Conservation (phyloP, 768 basidiomycete genomes). For the Leccinum boreale region DNA sequence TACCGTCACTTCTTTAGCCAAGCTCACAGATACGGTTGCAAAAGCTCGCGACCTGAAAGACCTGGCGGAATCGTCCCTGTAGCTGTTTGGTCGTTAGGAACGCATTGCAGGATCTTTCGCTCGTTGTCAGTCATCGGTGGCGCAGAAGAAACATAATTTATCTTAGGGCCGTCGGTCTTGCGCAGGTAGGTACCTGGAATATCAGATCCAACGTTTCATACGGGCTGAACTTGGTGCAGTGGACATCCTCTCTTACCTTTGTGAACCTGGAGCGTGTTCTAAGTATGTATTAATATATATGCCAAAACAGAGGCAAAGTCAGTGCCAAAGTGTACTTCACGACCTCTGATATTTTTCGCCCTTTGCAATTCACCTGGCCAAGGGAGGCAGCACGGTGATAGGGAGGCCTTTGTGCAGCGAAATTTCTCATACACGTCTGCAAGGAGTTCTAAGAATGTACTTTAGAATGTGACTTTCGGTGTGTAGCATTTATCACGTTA, state of each 20-base stretch:
- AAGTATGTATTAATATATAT: background rate
- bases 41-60: constrained; percentile 17
- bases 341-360: background rate
- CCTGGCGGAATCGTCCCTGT: constrained; percentile 12
- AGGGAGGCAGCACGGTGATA: background rate
- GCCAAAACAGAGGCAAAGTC: background rate
- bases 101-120: background rate
- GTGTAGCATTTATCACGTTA: background rate
- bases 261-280: background rate
- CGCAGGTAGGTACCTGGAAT: background rate
- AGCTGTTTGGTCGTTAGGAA: background rate
- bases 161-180: background rate
- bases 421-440: background rate
- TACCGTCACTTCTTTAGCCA: constrained; percentile 20
- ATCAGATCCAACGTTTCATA: background rate
- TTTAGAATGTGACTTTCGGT: background rate
- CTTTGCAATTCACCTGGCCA: background rate
- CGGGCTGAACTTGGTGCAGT: background rate
- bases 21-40: constrained; percentile 17
- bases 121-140: background rate
- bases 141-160: background rate
- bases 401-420: background rate
- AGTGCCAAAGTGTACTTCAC: background rate
- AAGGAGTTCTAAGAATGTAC: background rate
- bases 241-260: background rate